phyloP scores from a whole-genome alignment of 176 grass and related monocot species.

The Aegilops sharonensis region DNA sequence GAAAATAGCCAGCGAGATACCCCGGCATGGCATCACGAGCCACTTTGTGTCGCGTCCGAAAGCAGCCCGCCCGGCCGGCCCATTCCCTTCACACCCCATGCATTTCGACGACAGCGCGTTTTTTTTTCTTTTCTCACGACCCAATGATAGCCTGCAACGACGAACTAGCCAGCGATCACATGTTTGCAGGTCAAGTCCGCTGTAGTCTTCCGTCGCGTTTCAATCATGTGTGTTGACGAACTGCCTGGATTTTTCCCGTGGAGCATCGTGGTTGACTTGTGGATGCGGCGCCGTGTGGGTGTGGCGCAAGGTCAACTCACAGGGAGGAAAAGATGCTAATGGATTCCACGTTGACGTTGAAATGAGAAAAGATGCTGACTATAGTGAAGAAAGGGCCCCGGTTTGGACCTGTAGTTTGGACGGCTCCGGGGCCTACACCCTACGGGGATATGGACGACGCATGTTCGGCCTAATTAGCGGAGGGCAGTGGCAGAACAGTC shows the following conservation, averaged over 20 bases:
- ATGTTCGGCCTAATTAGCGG: background rate
- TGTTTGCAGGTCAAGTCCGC: background rate
- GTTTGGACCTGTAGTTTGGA: background rate
- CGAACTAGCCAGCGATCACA: background rate
- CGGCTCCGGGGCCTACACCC: background rate
- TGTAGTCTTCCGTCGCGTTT: background rate
- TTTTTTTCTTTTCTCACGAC: background rate
- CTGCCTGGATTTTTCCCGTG: background rate
- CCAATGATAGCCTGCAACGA: background rate
- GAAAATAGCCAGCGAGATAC: too few species aligned
- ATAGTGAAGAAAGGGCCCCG: background rate
- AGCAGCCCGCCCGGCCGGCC: background rate
- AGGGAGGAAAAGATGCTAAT: background rate
- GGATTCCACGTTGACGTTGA: slow-evolving; percentile 17
- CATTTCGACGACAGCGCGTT: background rate
- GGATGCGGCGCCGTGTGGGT: background rate
- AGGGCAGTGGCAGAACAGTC: background rate
- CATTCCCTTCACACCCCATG: background rate
- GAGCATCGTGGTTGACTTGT: background rate
- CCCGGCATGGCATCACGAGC: background rate
- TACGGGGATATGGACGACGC: background rate
- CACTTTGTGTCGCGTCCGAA: background rate
- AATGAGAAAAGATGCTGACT: background rate
- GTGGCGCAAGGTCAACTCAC: background rate
- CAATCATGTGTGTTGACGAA: background rate